Evolutionary conservation across 345 rosid species (phyloP), one percentile per base, ranked within the genome.

Genomic region (Crucihimalaya himalaica): DNA sequence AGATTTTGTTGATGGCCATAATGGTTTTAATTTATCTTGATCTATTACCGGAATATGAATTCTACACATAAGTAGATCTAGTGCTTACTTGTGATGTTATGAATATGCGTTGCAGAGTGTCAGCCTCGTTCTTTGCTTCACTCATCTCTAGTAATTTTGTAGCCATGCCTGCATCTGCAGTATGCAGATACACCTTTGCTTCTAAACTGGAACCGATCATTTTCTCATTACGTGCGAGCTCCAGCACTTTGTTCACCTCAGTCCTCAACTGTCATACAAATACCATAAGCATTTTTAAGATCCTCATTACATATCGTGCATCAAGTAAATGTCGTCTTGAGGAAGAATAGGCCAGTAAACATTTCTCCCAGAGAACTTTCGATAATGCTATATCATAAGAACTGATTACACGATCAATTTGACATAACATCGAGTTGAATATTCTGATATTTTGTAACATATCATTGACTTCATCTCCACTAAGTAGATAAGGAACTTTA

Each of bases 171-270:
- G 83, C 80, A 81, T 94, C 86, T n/a, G 82, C 73, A 2, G 90
- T 74, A 66, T 81, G 81, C 23, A 91, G 64, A 75, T 84, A 87
- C 64, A 91, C 98, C 79, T 91, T 89, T 43, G 98, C 97, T 68
- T 94, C 98, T 65, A 94, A 79, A 84, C 97, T 91, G 8, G 98
- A 91, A 70, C 97, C 98, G 11, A 94, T 94, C 72, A 91, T 66
- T 80, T 91, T 94, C 75, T 73, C 90, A 5, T 76, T 79, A 42
- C 97, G 95, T 84, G 97, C 98, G 57, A 80, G 74, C 85, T 89
- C 98, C 78, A 94, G 63, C 61, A 89, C 93, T 72, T 91, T 94
- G 72, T 94, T 94, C 81, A 94, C 96, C 94, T 94, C 97, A 2
- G 89, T 89, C 78, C 98, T 87, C 80, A 94, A 84, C 95, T 93